Evolutionary conservation across 257 asterid species (phyloP).

Genomic region (Solanum dulcamara): DNA sequence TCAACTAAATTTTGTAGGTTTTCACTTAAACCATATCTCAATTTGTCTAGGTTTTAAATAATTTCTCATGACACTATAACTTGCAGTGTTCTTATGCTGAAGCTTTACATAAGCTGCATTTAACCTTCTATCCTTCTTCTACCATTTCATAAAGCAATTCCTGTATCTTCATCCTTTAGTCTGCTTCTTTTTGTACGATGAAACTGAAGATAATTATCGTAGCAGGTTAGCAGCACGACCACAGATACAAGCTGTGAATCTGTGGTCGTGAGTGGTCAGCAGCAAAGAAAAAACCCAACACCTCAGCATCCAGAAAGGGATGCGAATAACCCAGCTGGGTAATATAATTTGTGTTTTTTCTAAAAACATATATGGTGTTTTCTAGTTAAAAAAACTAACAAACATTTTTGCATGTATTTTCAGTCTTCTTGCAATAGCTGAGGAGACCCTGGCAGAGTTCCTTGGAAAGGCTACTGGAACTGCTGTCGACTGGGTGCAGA

Average conservation of each 20-base stretch:
- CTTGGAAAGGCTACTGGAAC: conserved; percentile 99
- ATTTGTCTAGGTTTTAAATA: background rate
- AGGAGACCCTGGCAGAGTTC: conserved; percentile 99
- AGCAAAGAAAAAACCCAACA: conserved; percentile 74
- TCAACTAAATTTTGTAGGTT: background rate
- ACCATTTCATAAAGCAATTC: background rate
- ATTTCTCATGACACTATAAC: background rate
- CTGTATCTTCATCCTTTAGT: background rate
- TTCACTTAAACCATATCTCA: background rate
- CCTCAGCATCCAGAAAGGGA: conserved; percentile 82
- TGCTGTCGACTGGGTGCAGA: conserved; percentile 99
- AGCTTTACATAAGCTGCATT: background rate
- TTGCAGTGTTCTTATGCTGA: background rate
- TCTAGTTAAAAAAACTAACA: background rate
- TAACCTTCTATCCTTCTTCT: background rate
- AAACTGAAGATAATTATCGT: background rate
- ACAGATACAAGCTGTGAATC: conserved; percentile 95
- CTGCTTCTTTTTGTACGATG: background rate
- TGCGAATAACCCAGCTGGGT: conserved; percentile 99
- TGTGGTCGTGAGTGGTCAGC: conserved; percentile 86
- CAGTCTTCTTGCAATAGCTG: conserved; percentile 94
- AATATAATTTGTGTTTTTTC: conserved; percentile 1
- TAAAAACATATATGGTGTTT: background rate
- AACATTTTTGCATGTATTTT: background rate
- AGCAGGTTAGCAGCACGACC: conserved; percentile 63